Evolutionary conservation across 192 early-diverging fungal species (phyloP).

Genomic region (Coemansia sp.): DNA sequence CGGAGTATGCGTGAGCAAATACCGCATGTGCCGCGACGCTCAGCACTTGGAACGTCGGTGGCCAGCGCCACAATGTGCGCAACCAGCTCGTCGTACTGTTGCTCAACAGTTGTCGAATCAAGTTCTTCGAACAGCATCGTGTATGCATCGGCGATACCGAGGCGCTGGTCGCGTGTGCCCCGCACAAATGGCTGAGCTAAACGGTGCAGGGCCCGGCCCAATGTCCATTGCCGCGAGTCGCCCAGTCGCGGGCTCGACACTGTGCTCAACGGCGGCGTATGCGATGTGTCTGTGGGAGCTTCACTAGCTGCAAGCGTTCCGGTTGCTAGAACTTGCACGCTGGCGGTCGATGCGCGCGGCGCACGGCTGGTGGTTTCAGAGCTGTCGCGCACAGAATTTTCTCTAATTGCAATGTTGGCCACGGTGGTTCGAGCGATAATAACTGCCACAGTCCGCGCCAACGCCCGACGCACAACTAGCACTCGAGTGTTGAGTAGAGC

Average conservation of each 20-base stretch:
- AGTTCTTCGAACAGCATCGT: conserved; percentile 66
- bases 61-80: conserved; percentile 68
- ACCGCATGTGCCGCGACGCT: conserved; percentile 58
- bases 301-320: background rate
- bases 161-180: conserved; percentile 65
- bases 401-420: background rate
- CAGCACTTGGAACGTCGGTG: conserved; percentile 51
- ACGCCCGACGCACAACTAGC: conserved; percentile 29
- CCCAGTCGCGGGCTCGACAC: background rate
- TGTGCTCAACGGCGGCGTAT: background rate
- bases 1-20: conserved; percentile 72
- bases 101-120: conserved; percentile 67
- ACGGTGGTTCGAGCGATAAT: conserved; percentile 4
- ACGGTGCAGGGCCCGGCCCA: conserved; percentile 67
- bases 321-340: background rate
- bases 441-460: conserved; percentile 30
- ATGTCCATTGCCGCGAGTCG: conserved; percentile 13
- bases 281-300: background rate
- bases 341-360: background rate
- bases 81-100: conserved; percentile 68
- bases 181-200: conserved; percentile 63
- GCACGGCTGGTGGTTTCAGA: conserved; percentile 1
- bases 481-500: conserved; percentile 24
- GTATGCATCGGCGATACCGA: conserved; percentile 80
- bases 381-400: conserved; percentile 13